Conservation (phyloP, 495 filamentous ascomycete genomes). For the Cercophora newfieldiana region DNA sequence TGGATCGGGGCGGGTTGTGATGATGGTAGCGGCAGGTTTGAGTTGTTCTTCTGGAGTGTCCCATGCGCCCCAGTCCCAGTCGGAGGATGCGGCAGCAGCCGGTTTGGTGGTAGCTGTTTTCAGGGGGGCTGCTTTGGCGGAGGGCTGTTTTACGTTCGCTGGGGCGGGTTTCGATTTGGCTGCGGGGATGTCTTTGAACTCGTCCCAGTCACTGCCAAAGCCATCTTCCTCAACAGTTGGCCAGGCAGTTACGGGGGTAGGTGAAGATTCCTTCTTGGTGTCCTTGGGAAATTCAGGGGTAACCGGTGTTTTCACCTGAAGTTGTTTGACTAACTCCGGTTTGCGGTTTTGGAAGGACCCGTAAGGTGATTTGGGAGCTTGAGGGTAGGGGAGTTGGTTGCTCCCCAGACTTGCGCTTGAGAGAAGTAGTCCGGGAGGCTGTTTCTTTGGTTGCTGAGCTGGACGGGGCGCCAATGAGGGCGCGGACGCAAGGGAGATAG, state of each 20-base stretch:
- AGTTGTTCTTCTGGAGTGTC: constrained; percentile 21
- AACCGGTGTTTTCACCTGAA: constrained; percentile 44
- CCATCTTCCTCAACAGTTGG: constrained; percentile 36
- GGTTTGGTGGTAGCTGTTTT: not conserved
- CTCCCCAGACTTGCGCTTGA: constrained; percentile 21
- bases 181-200: constrained; percentile 50
- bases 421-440: constrained; percentile 34
- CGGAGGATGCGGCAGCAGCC: constrained; percentile 16
- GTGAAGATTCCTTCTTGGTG: constrained; percentile 30
- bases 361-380: constrained; percentile 50
- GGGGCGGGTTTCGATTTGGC: constrained; percentile 18
- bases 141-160: no score
- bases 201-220: constrained; percentile 58
- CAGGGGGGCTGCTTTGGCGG: not conserved
- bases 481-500: constrained; percentile 13
- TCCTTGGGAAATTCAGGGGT: constrained; percentile 31
- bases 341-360: constrained; percentile 51
- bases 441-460: constrained; percentile 28
- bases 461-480: constrained; percentile 19
- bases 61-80: constrained; percentile 47
- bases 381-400: constrained; percentile 33
- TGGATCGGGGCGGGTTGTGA: constrained; percentile 1
- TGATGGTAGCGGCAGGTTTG: constrained; percentile 10
- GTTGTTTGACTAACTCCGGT: constrained; percentile 41
- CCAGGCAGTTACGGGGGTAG: constrained; percentile 51